Evolutionary conservation across 1,139 yeast genomes (phyloP).

Genomic region (Williopsis jadinii): DNA sequence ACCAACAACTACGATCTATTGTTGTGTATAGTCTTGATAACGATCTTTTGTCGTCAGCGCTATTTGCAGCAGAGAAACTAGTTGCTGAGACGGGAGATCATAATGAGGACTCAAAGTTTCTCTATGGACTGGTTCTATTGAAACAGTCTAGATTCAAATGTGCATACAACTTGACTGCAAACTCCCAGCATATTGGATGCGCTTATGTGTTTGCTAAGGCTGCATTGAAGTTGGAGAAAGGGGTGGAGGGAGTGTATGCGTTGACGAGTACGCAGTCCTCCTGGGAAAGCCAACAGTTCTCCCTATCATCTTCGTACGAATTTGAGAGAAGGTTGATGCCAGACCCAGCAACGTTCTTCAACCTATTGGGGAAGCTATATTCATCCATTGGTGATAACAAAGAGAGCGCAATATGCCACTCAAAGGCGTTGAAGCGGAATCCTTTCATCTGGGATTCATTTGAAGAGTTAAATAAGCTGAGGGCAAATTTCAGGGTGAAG

Average conservation of each 20-base stretch:
- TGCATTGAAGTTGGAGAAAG: slow-evolving; percentile 49
- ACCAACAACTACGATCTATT: slow-evolving; percentile 41
- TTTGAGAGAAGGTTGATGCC: slow-evolving; percentile 42
- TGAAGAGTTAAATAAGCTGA: slow-evolving; percentile 65
- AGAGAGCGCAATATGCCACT: slow-evolving; percentile 60
- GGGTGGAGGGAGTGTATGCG: slow-evolving; percentile 58
- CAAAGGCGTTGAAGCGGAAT: slow-evolving; percentile 61
- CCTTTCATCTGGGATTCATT: slow-evolving; percentile 87
- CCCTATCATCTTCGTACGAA: slow-evolving; percentile 17
- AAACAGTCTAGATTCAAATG: slow-evolving; percentile 52
- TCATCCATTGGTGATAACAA: slow-evolving; percentile 50
- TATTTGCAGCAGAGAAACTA: slow-evolving; percentile 73
- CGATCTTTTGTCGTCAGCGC: slow-evolving; percentile 65
- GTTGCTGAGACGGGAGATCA: slow-evolving; percentile 36
- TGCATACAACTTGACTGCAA: slow-evolving; percentile 45
- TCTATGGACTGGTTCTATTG: slow-evolving; percentile 57
- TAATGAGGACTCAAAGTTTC: slow-evolving; percentile 48
- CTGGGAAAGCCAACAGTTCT: slow-evolving; percentile 22
- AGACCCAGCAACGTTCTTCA: slow-evolving; percentile 57
- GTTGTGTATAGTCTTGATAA: slow-evolving; percentile 67
- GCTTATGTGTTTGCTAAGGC: slow-evolving; percentile 61
- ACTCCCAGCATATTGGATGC: slow-evolving; percentile 58
- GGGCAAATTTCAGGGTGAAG: slow-evolving; percentile 58
- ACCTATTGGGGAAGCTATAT: slow-evolving; percentile 67
- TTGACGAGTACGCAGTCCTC: slow-evolving; percentile 35